These are phyloP conservation scores for Ophiostoma tasmaniense DNA, from an alignment of 2,329 filamentous ascomycete genomes.

Conservation along the genomic window DNA sequence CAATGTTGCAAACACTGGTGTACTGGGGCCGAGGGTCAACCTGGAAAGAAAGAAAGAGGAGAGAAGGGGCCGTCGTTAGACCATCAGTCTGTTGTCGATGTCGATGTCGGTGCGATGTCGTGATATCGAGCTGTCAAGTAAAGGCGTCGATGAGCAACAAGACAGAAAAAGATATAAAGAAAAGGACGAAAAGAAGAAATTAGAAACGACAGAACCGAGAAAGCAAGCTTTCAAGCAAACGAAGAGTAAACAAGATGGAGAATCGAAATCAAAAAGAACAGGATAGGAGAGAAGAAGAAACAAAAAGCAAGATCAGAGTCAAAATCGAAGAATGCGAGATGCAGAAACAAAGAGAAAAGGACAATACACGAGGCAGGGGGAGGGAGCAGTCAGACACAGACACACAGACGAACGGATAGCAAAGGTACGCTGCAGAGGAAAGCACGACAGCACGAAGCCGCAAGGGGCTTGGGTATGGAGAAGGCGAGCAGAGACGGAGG, in stretches of 20 bases:
- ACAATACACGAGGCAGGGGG: conserved; percentile 1
- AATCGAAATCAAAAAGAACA: neutral
- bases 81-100: neutral
- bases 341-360: conserved; percentile 4
- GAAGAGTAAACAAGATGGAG: neutral
- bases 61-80: neutral
- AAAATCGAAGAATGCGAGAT: neutral
- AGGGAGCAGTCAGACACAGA: neutral
- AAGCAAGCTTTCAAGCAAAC: neutral
- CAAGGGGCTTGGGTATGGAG: neutral
- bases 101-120: neutral
- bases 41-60: conserved; percentile 16
- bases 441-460: neutral
- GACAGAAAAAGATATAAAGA: neutral
- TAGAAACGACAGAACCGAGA: neutral
- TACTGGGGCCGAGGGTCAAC: conserved; percentile 18
- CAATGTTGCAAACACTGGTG: conserved; percentile 8
- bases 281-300: neutral
- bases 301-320: neutral
- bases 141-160: neutral
- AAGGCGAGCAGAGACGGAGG: neutral
- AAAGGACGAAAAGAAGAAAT: neutral
- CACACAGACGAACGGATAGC: neutral
- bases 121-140: neutral
- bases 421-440: neutral